These are phyloP conservation scores for Blastobotrys ciferrii DNA, from an alignment of 1,139 yeast species.

Conservation along the genomic window DNA sequence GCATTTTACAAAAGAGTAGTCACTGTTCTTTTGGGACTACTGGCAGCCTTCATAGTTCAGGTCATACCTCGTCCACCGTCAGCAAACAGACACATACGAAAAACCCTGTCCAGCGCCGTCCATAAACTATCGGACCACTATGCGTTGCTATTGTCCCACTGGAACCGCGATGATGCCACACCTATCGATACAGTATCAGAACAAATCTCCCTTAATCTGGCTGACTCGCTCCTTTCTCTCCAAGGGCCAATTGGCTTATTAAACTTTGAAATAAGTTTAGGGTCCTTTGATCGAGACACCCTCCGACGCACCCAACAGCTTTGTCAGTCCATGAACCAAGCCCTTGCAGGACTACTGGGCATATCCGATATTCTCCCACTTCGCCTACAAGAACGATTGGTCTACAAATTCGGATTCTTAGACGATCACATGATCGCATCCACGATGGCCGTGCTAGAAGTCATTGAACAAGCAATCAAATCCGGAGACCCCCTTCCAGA, in stretches of 20 bases:
- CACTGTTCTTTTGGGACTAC: slow-evolving; percentile 3
- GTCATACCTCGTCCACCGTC: slow-evolving; percentile 5
- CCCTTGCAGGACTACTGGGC: neutral
- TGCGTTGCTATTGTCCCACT: neutral
- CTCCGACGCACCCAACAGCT: neutral
- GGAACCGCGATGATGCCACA: neutral
- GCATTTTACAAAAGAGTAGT: slow-evolving; percentile 4
- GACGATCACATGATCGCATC: neutral
- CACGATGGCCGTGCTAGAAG: slow-evolving; percentile 2
- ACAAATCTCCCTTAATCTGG: neutral
- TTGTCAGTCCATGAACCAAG: slow-evolving; percentile 7
- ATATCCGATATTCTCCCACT: neutral
- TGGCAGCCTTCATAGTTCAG: slow-evolving; percentile 4
- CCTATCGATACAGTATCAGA: neutral
- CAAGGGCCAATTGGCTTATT: neutral
- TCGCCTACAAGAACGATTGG: neutral
- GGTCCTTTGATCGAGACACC: neutral
- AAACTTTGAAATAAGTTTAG: neutral
- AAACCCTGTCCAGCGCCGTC: neutral
- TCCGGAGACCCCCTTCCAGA: slow-evolving; percentile 3
- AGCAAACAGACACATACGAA: slow-evolving; percentile 1
- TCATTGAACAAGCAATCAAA: slow-evolving; percentile 1
- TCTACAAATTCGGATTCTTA: neutral
- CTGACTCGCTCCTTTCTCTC: neutral
- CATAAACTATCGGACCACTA: slow-evolving; percentile 2